A percentile compares a stretch with the other conserved stretches of the same genome.
Conservation (phyloP, 306 rosid genomes). For the Ormosia emarginata region DNA sequence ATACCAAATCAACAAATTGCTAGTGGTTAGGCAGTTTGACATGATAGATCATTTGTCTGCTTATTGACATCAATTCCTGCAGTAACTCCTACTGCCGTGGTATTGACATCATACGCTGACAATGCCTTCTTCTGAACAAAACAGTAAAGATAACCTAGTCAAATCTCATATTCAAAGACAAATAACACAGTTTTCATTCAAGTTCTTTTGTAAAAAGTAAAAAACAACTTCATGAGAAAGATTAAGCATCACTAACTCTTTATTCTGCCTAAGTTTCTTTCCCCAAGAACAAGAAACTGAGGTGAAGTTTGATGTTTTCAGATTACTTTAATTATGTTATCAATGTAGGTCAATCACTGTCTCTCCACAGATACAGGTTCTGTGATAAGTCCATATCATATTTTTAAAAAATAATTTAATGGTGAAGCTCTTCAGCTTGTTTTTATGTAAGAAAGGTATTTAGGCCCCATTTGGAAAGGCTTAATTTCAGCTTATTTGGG, state of each 20-base stretch:
- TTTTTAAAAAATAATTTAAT: not conserved
- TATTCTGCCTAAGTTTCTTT: not conserved
- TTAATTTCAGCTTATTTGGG: not conserved
- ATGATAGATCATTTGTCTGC: slow-evolving; percentile 46
- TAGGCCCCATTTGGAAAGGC: not conserved
- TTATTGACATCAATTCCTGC: slow-evolving; percentile 41
- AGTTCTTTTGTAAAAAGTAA: not conserved
- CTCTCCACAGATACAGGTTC: not conserved
- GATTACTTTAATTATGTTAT: not conserved
- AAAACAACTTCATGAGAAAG: not conserved
- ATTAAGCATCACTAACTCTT: not conserved
- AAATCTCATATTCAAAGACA: not conserved
- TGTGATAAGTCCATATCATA: not conserved
- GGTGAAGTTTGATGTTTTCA: not conserved
- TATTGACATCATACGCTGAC: slow-evolving; percentile 51
- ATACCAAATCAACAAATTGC: slow-evolving; percentile 40
- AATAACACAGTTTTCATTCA: not conserved
- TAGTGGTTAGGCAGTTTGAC: slow-evolving; percentile 42
- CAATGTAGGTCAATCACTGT: not conserved
- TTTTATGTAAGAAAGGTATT: not conserved
- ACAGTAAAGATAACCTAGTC: slow-evolving; percentile 15
- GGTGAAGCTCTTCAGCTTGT: not conserved
- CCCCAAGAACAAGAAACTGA: not conserved
- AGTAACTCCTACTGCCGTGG: slow-evolving; percentile 36
- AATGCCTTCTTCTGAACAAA: slow-evolving; percentile 52